Percentiles rank a stretch among this genome's conserved stretches.
phyloP scores from a whole-genome alignment of 768 basidiomycete species.

The Wakefieldia striispora region DNA sequence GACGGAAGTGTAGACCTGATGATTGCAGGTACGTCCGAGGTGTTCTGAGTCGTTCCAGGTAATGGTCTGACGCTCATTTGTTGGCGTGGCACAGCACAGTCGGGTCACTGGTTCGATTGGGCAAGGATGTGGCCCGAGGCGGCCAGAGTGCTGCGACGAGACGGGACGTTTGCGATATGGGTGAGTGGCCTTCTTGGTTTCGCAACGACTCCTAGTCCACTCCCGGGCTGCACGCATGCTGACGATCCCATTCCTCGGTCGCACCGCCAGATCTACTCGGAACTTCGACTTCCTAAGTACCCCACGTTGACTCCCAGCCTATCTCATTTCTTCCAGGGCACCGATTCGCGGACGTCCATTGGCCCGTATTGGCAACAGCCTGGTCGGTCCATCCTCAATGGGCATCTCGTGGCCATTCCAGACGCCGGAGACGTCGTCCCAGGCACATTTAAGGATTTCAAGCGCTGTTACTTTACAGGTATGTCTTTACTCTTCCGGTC shows the following conservation, averaged over 20 bases:
- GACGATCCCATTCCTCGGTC: neutral
- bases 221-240: no score
- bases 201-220: no score
- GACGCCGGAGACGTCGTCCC: constrained; percentile 39
- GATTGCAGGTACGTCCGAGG: constrained; percentile 50
- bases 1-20: constrained; percentile 65
- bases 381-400: constrained; percentile 72
- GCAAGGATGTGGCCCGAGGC: constrained; percentile 66
- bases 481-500: constrained; percentile 9
- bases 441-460: constrained; percentile 39
- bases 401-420: constrained; percentile 68
- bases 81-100: constrained; percentile 47
- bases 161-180: constrained; percentile 74
- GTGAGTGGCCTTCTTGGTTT: constrained; percentile 35
- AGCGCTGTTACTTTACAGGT: constrained; percentile 63
- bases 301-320: constrained; percentile 60
- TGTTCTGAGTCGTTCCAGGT: no score
- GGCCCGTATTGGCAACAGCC: constrained; percentile 82
- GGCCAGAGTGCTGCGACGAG: constrained; percentile 52
- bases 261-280: constrained; percentile 55
- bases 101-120: constrained; percentile 86
- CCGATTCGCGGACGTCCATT: constrained; percentile 49
- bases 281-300: constrained; percentile 63
- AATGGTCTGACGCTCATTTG: no score
- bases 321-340: constrained; percentile 60